Base-by-base conservation (phyloP, 176 grass and related monocot species). In the Ensete ventricosum region DNA sequence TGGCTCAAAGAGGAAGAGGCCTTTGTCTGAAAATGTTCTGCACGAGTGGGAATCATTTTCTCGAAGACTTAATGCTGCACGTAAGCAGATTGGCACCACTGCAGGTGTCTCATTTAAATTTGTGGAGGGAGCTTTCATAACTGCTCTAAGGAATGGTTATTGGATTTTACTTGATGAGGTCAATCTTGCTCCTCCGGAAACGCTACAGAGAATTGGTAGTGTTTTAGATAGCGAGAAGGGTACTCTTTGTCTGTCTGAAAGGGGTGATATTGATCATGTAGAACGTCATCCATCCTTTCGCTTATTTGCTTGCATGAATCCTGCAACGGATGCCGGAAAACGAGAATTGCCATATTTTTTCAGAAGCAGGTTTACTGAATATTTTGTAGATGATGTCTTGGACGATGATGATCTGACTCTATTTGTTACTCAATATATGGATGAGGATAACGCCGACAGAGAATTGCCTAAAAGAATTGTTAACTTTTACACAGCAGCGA, bases 151-250 rank as follows among this genome's bases (percentile, higher is more conserved):
- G 78, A 87, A 81, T 73, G 93, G 93, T 22, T 67, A 93, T 63
- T 97, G 93, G 93, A 92, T 97, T 84, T 85, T 97, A 79, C 93
- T 97, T 64, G 93, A 97, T 92, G 93, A 97, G 72, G 88, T 92
- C 43, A 97, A 97, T 79, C 93, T 97, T 79, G 93, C 93, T 82
- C 90, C 93, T 64, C 90, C 88, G 21, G 93, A 97, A 81, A 97
- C 93, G 67, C 84, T 97, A 76, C 93, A 97, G 82, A 97, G 93
- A 92, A 97, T 97, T 54, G 84, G 83, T 76, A 83, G 87, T 58
- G 90, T 92, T 23, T 74, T 97, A 25, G 93, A 97, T 84, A 84
- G 85, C 68, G 93, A 97, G 59, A 87, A 63, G 53, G 90, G 93
- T 72, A 90, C 93, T 23, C 83, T 97, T 62, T 97, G 93, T 75